Evolutionary conservation across 176 grass and related monocot species (phyloP).

Genomic region (Phoenix dactylifera): DNA sequence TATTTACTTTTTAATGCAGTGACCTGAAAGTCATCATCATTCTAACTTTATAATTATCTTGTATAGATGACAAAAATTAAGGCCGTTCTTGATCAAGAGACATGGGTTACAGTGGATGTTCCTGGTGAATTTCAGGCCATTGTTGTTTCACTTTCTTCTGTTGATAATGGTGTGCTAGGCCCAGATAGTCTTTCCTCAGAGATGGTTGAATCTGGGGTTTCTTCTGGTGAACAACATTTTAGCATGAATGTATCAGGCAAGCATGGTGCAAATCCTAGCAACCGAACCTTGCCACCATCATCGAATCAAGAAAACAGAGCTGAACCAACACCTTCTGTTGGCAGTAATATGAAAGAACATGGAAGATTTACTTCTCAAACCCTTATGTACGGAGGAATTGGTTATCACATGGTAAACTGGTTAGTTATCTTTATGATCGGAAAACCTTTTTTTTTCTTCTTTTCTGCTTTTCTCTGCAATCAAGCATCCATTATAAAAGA

Average conservation of each 20-base stretch:
- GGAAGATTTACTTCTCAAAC: slow-evolving; percentile 43
- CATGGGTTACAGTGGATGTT: slow-evolving; percentile 80
- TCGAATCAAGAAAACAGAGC: slow-evolving; percentile 38
- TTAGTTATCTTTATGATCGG: slow-evolving; percentile 49
- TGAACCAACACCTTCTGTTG: slow-evolving; percentile 40
- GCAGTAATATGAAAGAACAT: slow-evolving; percentile 28
- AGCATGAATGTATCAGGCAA: slow-evolving; percentile 23
- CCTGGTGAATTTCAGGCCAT: slow-evolving; percentile 95
- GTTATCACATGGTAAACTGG: slow-evolving; percentile 99
- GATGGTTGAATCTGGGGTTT: slow-evolving; percentile 28
- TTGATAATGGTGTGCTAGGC: slow-evolving; percentile 51
- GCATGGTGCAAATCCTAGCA: slow-evolving; percentile 45
- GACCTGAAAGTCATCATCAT: background rate
- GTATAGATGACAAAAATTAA: slow-evolving; percentile 97
- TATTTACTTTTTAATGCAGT: too few relatives aligned
- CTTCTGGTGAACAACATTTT: slow-evolving; percentile 31
- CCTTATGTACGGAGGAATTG: slow-evolving; percentile 86
- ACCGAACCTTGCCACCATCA: background rate
- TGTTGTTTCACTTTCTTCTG: slow-evolving; percentile 72
- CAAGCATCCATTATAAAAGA: too few relatives aligned
- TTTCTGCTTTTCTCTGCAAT: background rate
- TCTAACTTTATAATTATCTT: slow-evolving; percentile 2
- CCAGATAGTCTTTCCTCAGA: slow-evolving; percentile 28
- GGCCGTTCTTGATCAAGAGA: slow-evolving; percentile 98
- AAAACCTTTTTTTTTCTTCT: background rate